Percentiles rank a stretch among this genome's conserved stretches.
Evolutionary conservation across 1,284 basidiomycete genomes (phyloP).

Genomic region (Trametes hirsuta): DNA sequence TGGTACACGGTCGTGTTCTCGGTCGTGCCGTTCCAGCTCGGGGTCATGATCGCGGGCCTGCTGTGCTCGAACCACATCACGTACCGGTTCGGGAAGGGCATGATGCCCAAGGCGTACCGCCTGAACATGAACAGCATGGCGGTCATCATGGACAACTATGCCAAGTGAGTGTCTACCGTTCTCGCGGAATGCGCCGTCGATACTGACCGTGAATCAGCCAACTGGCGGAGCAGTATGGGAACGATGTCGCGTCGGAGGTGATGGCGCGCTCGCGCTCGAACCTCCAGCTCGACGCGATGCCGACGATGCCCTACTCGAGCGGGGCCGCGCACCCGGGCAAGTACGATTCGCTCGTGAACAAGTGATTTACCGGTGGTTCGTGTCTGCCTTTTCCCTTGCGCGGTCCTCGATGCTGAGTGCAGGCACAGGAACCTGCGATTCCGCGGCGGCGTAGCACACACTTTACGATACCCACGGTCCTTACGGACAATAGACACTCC

Average conservation of each 20-base stretch:
- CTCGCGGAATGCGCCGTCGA: not conserved
- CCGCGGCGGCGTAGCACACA: slow-evolving; percentile 15
- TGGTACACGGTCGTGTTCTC: slow-evolving; percentile 62
- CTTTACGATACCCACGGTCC: slow-evolving; percentile 19
- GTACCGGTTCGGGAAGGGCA: slow-evolving; percentile 68
- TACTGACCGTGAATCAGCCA: slow-evolving; percentile 34
- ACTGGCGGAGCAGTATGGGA: slow-evolving; percentile 49
- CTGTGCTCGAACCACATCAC: slow-evolving; percentile 68
- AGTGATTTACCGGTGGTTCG: not conserved
- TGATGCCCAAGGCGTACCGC: slow-evolving; percentile 67
- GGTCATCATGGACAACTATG: slow-evolving; percentile 66
- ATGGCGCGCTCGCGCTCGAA: slow-evolving; percentile 43
- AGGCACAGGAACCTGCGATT: not conserved
- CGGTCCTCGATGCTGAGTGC: not conserved
- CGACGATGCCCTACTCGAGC: slow-evolving; percentile 35
- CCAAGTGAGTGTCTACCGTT: slow-evolving; percentile 43
- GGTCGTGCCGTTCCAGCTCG: slow-evolving; percentile 55
- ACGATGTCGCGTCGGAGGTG: slow-evolving; percentile 45
- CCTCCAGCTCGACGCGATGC: slow-evolving; percentile 39
- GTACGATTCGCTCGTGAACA: slow-evolving; percentile 28
- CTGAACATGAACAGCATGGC: slow-evolving; percentile 61
- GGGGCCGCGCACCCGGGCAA: slow-evolving; percentile 25
- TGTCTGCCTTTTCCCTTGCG: not conserved
- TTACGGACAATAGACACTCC: slow-evolving; percentile 22
- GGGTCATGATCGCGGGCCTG: slow-evolving; percentile 52